Conservation (phyloP, 225 moss, liverwort and hornwort species). For the Straminergon stramineum region DNA sequence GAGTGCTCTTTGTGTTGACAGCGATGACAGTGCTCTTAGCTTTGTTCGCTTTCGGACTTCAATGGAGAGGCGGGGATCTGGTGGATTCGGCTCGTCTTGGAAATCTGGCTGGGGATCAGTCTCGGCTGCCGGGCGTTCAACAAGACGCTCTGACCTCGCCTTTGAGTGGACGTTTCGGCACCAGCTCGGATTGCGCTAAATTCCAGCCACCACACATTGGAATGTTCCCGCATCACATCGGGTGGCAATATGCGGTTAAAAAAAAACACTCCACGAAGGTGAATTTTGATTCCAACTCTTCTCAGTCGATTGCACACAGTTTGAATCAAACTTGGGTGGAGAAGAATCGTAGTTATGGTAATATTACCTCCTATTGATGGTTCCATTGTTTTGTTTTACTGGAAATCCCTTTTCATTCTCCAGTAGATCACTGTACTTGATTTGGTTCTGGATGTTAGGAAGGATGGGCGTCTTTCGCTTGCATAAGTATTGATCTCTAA, state of each 20-base stretch:
- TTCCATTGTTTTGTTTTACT: background rate
- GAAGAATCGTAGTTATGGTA: background rate
- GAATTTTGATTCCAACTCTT: background rate
- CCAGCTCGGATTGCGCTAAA: slow-evolving; percentile 42
- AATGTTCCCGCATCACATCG: slow-evolving; percentile 80
- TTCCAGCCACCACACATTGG: slow-evolving; percentile 38
- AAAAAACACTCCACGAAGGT: slow-evolving; percentile 69
- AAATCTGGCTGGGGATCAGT: slow-evolving; percentile 56
- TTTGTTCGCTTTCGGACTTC: slow-evolving; percentile 84
- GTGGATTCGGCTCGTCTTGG: slow-evolving; percentile 63
- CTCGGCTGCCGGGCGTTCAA: slow-evolving; percentile 69
- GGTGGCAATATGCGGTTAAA: slow-evolving; percentile 75
- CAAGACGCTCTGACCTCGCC: slow-evolving; percentile 52
- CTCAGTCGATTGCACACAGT: background rate
- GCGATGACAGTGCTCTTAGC: slow-evolving; percentile 70
- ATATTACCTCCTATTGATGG: background rate
- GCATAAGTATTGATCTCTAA: background rate
- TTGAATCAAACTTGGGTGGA: background rate
- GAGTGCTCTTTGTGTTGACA: slow-evolving; percentile 49
- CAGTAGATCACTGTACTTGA: background rate
- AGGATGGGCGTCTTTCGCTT: background rate
- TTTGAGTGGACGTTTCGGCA: slow-evolving; percentile 50
- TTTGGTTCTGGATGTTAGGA: background rate
- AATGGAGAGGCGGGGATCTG: slow-evolving; percentile 79
- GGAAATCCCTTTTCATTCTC: background rate